Base-by-base conservation (phyloP, 257 asterid genomes). In the Jasminum sambac region DNA sequence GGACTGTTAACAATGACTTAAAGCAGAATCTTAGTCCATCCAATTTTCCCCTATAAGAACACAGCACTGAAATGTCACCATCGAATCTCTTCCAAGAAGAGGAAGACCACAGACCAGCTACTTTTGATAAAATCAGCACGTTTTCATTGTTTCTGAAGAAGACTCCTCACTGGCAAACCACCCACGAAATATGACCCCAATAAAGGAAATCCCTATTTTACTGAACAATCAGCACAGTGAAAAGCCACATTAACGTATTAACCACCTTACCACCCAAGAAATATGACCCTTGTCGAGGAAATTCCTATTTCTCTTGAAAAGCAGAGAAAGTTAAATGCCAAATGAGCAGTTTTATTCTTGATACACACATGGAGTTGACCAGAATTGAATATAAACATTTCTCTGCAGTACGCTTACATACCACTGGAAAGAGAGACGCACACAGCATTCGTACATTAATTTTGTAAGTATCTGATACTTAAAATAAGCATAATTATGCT, bases 31-130 rank as follows among this genome's bases (percentile, higher is more conserved):
- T 2, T 10, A 5, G 11, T 2, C 17, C 23, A 68, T 17, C 13
- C 37, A 9, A 50, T 68, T 11, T n/a, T n/a, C n/a, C 11, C 72
- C 69, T 65, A 65, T 39, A 10, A 1, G 58, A 43, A 12, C n/a
- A 14, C 71, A 46, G 26, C 19, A 37, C 23, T 40, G 39, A 19
- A 16, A 38, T 10, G 17, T 38, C 11, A 9, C 38, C 57, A 41
- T 26, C 24, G 42, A 21, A 24, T 40, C 17, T 65, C 38, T 11
- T 21, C 48, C 30, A 43, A 40, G 52, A 11, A 17, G 61, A 55
- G 25, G 61, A 19, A 21, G 61, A 55, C 61, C 9, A 23, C 61
- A 55, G 14, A 19, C 61, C 61, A 21, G 14, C 61, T 55, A 55
- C 3, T 55, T 55, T 19, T 55, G 13, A 55, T 23, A 17, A 19